Percentiles rank a stretch among this genome's conserved stretches.
Conservation (phyloP, 306 rosid species). For the Lagenaria siceraria region DNA sequence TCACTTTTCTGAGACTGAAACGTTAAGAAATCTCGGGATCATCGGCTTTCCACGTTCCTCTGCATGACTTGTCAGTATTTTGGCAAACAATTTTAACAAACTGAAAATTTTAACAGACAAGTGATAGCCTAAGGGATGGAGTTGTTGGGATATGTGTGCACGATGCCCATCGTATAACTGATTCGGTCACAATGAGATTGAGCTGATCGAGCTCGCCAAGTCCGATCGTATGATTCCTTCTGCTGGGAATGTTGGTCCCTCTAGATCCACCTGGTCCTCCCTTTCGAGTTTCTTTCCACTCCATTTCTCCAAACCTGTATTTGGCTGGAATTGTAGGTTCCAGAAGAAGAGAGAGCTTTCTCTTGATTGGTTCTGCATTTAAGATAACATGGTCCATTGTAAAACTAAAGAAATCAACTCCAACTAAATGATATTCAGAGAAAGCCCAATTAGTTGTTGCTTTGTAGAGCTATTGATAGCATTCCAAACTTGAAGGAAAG, state of each 20-base stretch:
- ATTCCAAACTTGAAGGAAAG: not conserved
- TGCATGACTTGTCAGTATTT: not conserved
- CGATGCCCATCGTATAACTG: conserved; percentile 32
- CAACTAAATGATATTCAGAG: not conserved
- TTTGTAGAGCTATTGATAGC: not conserved
- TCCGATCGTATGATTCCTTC: conserved; percentile 28
- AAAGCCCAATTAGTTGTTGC: not conserved
- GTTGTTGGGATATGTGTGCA: conserved; percentile 31
- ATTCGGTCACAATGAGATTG: conserved; percentile 21
- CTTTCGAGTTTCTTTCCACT: conserved; percentile 16
- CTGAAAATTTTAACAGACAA: conserved; percentile 20
- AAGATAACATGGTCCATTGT: not conserved
- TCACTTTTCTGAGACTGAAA: not conserved
- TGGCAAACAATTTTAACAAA: not conserved
- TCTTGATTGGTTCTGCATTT: conserved; percentile 20
- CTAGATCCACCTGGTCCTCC: conserved; percentile 19
- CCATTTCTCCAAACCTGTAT: conserved; percentile 15
- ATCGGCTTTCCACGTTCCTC: not conserved
- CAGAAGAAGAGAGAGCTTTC: conserved; percentile 11
- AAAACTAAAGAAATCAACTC: not conserved
- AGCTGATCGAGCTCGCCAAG: conserved; percentile 29
- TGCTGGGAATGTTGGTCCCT: conserved; percentile 24
- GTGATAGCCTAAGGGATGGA: conserved; percentile 26
- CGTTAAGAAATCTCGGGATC: not conserved
- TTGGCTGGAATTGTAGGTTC: conserved; percentile 8